Conservation (phyloP, 225 moss, liverwort and hornwort species). For the Polytrichum formosum region DNA sequence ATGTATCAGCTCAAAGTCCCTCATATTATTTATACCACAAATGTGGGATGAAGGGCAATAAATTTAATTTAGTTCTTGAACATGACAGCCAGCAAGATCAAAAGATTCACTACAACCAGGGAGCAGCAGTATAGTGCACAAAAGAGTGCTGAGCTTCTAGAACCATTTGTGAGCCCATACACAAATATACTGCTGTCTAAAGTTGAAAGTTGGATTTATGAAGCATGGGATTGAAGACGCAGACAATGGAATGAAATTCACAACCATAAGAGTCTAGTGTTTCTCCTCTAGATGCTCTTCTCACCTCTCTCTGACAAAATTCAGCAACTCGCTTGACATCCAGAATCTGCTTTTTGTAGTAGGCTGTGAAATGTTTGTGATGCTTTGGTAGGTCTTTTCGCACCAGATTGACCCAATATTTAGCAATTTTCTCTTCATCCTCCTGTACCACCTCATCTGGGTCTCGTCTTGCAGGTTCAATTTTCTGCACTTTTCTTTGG, state of each 20-base stretch:
- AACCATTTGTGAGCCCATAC: too few relatives aligned
- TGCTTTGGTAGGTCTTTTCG: conserved; percentile 89
- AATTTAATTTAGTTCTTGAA: too few relatives aligned
- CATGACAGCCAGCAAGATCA: too few relatives aligned
- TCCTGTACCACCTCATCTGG: conserved; percentile 64
- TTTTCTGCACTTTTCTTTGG: conserved; percentile 72
- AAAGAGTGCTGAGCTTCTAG: too few relatives aligned
- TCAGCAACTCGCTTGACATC: conserved; percentile 89
- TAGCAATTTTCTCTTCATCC: conserved; percentile 72
- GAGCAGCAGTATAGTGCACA: not conserved
- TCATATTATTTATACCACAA: too few relatives aligned
- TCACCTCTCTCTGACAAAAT: conserved; percentile 96
- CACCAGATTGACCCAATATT: conserved; percentile 74
- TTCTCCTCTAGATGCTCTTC: not conserved
- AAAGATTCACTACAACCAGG: not conserved
- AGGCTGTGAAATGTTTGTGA: conserved; percentile 67
- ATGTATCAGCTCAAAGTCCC: too few relatives aligned
- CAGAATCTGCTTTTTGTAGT: conserved; percentile 74
- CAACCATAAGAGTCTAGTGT: too few relatives aligned
- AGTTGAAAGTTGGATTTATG: too few relatives aligned
- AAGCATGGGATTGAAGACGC: too few relatives aligned
- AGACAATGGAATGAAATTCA: too few relatives aligned
- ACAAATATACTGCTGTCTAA: too few relatives aligned
- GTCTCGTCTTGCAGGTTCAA: conserved; percentile 63
- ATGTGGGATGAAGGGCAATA: too few relatives aligned